Evolutionary conservation across 1,139 yeast genomes (phyloP), one percentile per base, ranked within the genome.

Genomic region (Suhomyces kunorum): DNA sequence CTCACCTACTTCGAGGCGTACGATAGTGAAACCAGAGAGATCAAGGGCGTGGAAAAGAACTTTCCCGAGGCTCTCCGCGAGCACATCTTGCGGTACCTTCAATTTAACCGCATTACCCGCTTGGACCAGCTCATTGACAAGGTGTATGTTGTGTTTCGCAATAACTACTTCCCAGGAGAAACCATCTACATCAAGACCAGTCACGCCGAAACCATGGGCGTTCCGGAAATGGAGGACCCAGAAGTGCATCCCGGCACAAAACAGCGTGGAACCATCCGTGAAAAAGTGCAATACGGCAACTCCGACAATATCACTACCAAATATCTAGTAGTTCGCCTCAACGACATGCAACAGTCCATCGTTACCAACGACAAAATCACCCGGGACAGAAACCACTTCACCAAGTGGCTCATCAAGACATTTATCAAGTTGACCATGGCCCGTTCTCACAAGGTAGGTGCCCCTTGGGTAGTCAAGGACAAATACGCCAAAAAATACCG

Each of bases 381-480:
- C 23, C 74, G 98, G 50, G 97, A 92, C 55, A 73, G 98, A 45
- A 84, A 86, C 47, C 78, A 84, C 43, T 90, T 89, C 64, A 90
- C 97, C 7, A 92, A 92, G 60, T 84, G 92, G 78, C 75, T 87
- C 44, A 84, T 92, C 29, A 85, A 90, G 60, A 87, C 96, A 0
- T 92, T 92, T 53, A 79, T 92, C 54, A 90, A 90, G 56, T 76
- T 89, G 52, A 81, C 96, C 5, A 80, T 92, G 52, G 75, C 87
- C 4, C 77, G 96, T 51, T 87, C 92, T 4, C 77, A 83, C 43
- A 86, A 86, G 71, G 75, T 84, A 32, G 97, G 98, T 2, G 95
- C 98, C 2, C 98, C 98, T 1, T 92, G 98, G 98, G 82, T 92
- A 14, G 95, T 92, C n/a, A 86, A 85, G 58, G 81, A 79, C 24